These are phyloP conservation scores for Strombidium stylifer DNA, from an alignment of 73 alveolate genomes.

Conservation along the genomic window DNA sequence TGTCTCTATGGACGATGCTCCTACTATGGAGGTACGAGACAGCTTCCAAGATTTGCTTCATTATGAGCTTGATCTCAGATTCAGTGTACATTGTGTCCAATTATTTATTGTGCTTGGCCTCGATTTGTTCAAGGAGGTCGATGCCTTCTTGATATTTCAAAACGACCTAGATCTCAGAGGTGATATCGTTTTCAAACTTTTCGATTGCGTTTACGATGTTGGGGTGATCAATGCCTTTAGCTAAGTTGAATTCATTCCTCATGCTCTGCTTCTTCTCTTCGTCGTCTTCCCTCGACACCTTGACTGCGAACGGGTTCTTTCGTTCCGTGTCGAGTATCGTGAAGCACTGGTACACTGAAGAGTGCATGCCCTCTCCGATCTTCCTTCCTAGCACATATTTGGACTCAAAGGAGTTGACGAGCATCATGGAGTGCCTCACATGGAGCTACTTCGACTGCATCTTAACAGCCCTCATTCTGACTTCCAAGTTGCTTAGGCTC, in stretches of 20 bases:
- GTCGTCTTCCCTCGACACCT: conserved; percentile 35
- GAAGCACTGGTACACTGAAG: conserved; percentile 23
- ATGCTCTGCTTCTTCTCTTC: conserved; percentile 30
- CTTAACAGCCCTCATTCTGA: too few relatives aligned
- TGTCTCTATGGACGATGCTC: conserved; percentile 69
- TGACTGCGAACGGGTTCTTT: conserved; percentile 32
- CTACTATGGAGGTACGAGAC: conserved; percentile 60
- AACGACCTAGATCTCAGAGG: conserved; percentile 18
- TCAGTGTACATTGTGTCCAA: conserved; percentile 27
- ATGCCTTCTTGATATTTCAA: conserved; percentile 46
- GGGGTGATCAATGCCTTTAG: conserved; percentile 19
- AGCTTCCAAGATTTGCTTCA: conserved; percentile 53
- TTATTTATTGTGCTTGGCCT: too few relatives aligned
- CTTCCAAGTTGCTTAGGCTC: too few relatives aligned
- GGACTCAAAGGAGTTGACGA: conserved; percentile 5
- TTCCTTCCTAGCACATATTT: not conserved
- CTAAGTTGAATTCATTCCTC: conserved; percentile 32
- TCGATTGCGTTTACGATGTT: conserved; percentile 32
- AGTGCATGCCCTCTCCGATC: conserved; percentile 36
- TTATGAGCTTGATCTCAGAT: conserved; percentile 40
- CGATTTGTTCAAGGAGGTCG: conserved; percentile 19
- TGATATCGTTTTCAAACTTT: not conserved
- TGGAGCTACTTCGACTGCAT: too few relatives aligned
- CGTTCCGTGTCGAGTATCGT: not conserved
- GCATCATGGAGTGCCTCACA: too few relatives aligned